Percentiles rank a stretch among this genome's conserved stretches.
phyloP scores from a whole-genome alignment of 176 grass and related monocot genomes.

The Hyparrhenia diplandra region DNA sequence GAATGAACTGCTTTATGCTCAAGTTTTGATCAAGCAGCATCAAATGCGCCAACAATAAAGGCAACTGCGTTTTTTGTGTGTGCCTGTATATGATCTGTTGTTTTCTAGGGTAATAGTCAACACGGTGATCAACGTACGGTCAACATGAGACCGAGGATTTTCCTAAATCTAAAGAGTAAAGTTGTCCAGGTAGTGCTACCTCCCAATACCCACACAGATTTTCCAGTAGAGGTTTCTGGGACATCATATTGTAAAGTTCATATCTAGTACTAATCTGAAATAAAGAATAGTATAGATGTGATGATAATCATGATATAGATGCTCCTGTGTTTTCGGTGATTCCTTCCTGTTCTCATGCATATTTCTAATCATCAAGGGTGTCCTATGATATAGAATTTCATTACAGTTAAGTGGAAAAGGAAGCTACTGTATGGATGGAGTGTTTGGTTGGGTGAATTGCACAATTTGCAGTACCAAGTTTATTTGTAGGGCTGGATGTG shows the following conservation, averaged over 20 bases:
- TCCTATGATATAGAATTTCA: not conserved
- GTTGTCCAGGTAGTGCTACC: not conserved
- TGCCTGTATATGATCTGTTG: conserved; percentile 40
- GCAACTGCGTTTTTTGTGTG: conserved; percentile 17
- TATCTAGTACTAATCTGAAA: conserved; percentile 29
- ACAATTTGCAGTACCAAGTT: not conserved
- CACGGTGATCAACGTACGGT: conserved; percentile 23
- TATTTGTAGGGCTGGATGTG: not conserved
- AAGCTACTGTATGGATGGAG: not conserved
- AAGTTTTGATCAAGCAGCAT: conserved; percentile 60
- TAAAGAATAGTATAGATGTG: conserved; percentile 38
- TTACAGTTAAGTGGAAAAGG: not conserved
- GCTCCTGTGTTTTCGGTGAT: not conserved
- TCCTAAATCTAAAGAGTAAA: conserved; percentile 23
- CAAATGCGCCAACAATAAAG: conserved; percentile 53
- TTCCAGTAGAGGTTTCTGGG: conserved; percentile 20
- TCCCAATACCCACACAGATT: conserved; percentile 28
- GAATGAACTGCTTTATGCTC: conserved; percentile 76
- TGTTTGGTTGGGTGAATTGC: not conserved
- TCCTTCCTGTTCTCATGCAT: not conserved
- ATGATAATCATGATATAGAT: not conserved
- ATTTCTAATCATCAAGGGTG: not conserved
- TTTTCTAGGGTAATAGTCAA: conserved; percentile 40
- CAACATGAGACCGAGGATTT: not conserved
- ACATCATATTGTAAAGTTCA: conserved; percentile 44